These are phyloP conservation scores for Metarhizium rileyi DNA, from an alignment of 2,329 filamentous ascomycete species.

Conservation along the genomic window DNA sequence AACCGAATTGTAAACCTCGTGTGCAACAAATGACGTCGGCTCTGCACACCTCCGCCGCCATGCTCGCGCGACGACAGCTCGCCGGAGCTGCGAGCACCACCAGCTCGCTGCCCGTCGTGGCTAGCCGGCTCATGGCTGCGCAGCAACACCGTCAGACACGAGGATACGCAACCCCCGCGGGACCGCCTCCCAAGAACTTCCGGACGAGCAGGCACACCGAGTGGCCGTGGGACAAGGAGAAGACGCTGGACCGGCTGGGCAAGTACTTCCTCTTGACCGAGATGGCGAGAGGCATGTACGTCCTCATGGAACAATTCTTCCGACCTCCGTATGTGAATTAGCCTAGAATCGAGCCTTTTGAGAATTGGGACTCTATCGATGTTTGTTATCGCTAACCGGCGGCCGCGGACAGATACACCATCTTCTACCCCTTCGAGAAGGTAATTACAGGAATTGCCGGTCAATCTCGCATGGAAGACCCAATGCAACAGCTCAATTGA, in stretches of 20 bases:
- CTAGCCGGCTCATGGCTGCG: constrained; percentile 9
- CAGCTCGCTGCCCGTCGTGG: constrained; percentile 13
- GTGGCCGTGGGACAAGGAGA: constrained; percentile 76
- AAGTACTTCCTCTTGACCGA: constrained; percentile 95
- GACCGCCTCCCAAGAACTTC: constrained; percentile 73
- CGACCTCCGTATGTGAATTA: constrained; percentile 72
- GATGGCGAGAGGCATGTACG: constrained; percentile 96
- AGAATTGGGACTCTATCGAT: neutral
- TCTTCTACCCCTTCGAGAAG: constrained; percentile 98
- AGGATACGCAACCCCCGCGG: constrained; percentile 58
- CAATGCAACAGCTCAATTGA: constrained; percentile 10
- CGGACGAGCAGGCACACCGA: constrained; percentile 60
- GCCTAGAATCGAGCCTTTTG: neutral
- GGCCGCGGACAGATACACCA: constrained; percentile 74
- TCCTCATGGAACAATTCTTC: constrained; percentile 96
- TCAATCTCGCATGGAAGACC: neutral
- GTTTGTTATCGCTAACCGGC: constrained; percentile 1
- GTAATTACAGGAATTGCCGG: constrained; percentile 25
- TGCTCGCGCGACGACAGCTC: constrained; percentile 28
- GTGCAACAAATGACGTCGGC: constrained; percentile 21
- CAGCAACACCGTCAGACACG: constrained; percentile 20
- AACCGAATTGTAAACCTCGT: constrained; percentile 2
- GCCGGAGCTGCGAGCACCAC: constrained; percentile 14
- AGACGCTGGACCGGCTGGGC: constrained; percentile 69
- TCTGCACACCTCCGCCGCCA: constrained; percentile 20